Percentiles rank a stretch among this genome's conserved stretches.
Evolutionary conservation across 345 rosid species (phyloP).

Genomic region (Cochlearia excelsa): DNA sequence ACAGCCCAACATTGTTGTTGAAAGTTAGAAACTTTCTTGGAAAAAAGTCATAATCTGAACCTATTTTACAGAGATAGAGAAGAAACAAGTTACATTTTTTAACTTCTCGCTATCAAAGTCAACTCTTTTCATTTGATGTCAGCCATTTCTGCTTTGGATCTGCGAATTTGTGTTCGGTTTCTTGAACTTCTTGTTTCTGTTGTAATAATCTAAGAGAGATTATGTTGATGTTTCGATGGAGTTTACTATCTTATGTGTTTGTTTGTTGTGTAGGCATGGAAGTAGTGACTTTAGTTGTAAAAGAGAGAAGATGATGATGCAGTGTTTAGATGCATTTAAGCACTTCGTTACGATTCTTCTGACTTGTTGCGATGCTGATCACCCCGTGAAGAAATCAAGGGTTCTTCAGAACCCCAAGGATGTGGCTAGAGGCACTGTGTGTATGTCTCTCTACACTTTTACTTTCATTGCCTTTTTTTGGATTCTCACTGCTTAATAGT

Average conservation of each 20-base stretch:
- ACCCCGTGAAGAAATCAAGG: conserved; percentile 40
- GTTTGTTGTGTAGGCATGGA: conserved; percentile 56
- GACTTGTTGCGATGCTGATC: conserved; percentile 60
- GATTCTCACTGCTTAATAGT: background rate
- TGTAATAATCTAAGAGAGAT: background rate
- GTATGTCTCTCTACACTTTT: conserved; percentile 40
- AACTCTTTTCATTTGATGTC: conserved; percentile 20
- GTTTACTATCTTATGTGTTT: background rate
- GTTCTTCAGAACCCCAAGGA: conserved; percentile 58
- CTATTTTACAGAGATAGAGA: too few relatives aligned
- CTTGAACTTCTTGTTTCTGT: background rate
- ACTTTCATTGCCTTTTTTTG: background rate
- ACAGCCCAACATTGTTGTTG: too few relatives aligned
- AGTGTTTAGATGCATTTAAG: conserved; percentile 59
- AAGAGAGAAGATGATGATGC: conserved; percentile 53
- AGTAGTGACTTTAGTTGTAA: conserved; percentile 34
- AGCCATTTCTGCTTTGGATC: conserved; percentile 7
- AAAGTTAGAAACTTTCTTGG: too few relatives aligned
- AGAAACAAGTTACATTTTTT: too few relatives aligned
- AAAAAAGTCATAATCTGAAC: too few relatives aligned
- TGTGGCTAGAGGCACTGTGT: conserved; percentile 73
- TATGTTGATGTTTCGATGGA: background rate
- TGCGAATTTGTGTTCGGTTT: conserved; percentile 24
- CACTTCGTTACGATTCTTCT: conserved; percentile 43
- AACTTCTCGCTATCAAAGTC: conserved; percentile 18